Base-by-base conservation (phyloP, 2,329 filamentous ascomycete genomes). In the Cercospora sesami region DNA sequence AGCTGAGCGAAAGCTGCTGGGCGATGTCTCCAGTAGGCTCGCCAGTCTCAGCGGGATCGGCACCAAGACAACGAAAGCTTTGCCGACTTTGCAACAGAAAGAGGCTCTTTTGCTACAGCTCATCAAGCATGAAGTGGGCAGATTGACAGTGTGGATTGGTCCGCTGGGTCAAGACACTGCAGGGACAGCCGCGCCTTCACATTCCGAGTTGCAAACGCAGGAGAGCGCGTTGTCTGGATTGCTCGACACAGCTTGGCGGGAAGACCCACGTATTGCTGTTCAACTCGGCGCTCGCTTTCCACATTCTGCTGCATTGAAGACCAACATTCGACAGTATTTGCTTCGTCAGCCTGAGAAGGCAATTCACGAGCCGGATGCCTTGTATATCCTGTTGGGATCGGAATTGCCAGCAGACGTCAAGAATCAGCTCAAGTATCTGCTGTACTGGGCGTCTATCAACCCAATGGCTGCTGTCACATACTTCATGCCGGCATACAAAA, bases 391-490 rank as follows among this genome's bases (percentile, higher is more conserved):
- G 65, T 86, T 99, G 31, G 93, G 92, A 21, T 86, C 89, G 26
- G 83, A 88, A 53, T 81, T 98, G 61, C 93, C 94, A 0, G 83
- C 84, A 45, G 94, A 98, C 80, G 86, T 98, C 55, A 89, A 88
- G 64, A 89, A 89, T 74, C 94, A 97, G 79, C 85, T 98, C 64
- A 97, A 94, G 88, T 97, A 96, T 79, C 83, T 99, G 16, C 83
- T 99, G 1, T 97, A 92, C 81, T 99, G 95, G 95, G 87, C 91
- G 23, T 89, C 95, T 0, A 90, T 97, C 33, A 97, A 97, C 76
- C 95, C 95, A 0, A 91, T 97, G 69, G 95, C 94, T 9, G 94
- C 96, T 0, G 90, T 96, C 6, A 97, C 93, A 0, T 93, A 96
- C 80, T 98, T 99, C 82, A 79, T 97, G 73, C 96, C 96, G 0